Evolutionary conservation across 768 basidiomycete species (phyloP), one percentile per base, ranked within the genome.

Genomic region (Trametes sanguinea): DNA sequence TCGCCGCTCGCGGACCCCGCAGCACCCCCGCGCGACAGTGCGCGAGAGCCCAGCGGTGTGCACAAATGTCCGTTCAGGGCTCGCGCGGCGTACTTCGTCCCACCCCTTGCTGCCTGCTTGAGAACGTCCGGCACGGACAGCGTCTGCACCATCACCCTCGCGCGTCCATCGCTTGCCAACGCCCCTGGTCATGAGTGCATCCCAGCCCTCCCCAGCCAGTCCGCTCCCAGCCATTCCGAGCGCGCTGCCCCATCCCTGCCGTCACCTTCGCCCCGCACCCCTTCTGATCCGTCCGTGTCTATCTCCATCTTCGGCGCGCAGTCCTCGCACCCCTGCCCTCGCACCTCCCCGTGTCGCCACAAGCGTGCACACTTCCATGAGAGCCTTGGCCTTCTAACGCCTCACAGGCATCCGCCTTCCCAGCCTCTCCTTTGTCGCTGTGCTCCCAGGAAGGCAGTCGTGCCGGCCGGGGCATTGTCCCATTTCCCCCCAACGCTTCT

Each of bases 141-240:
- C 56, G 33, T 54, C 22, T 22, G 35, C 55, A 57, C 42, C 42
- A 30, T 32, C 29, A 30, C 17, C 50, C 50, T 17, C 57, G 57
- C 56, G 39, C 56, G 47, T 51, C 56, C 48, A 17, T 43, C 56
- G 56, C 57, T 43, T 58, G 57, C 47, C 48, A 43, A 16, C 27
- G 22, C 6, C 30, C 57, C 50, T 43, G 57, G 57, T 59, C 57
- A 59, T 59, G 57, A 44, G 57, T 59, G 57, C 57, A 57, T 37
- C 11, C 35, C 35, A 1, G 22, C 22, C 55, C 35, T 40, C 55
- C 35, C 35, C 56, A 51, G 44, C 40, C 16, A 29, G 29, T 16
- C 17, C 29, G 16, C 57, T 5, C 35, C 16, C 30, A 22, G 22
- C 22, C 22, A 30, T 30, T 35, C 54, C 22, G 43, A 32, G 54